Base-by-base conservation (phyloP, 2,329 filamentous ascomycete genomes). In the Aquanectria penicillioides region DNA sequence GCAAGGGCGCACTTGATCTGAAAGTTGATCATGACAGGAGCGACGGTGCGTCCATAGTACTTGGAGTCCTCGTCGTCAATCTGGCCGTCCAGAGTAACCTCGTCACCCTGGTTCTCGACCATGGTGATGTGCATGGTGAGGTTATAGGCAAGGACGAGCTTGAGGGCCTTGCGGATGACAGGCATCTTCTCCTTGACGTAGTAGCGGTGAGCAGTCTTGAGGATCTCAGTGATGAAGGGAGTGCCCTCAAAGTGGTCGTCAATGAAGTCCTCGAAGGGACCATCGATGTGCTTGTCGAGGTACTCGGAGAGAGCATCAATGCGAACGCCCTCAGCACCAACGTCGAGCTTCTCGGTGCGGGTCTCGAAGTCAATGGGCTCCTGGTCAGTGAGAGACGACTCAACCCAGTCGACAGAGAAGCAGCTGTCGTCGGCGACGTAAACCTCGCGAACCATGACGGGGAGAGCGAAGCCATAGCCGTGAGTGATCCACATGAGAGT, bases 21-120 rank as follows among this genome's bases (percentile, higher is more conserved):
- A 86, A 97, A 97, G 83, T 97, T 98, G 86, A 98, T 96, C 94
- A 98, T 97, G 74, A 97, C 94, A 11, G 94, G 94, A 13, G 94
- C 94, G 63, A 97, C 89, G 29, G 90, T 94, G 82, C 94, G 94
- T 72, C 94, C 94, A 69, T 86, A 90, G 83, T 90, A 97, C 75
- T 92, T 95, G 66, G 93, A 97, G 51, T 89, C 86, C 70, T 92
- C 87, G 71, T 95, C 91, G 48, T 94, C 88, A 64, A 98, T 94
- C 80, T 92, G 90, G 64, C 94, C 94, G 52, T 91, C 84, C 73
- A 94, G 83, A 20, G 83, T 80, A 63, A 93, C 87, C 71, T 97
- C 93, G 12, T 92, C 89, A 17, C 92, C 91, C 59, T 95, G 86
- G 66, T 92, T 93, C 78, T 97, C 93, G 22, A 97, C 90, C 86